A percentile compares a stretch with the other conserved stretches of the same genome.
phyloP scores from a whole-genome alignment of 2,329 filamentous ascomycete species.

The Kalaharituber pfeilii region DNA sequence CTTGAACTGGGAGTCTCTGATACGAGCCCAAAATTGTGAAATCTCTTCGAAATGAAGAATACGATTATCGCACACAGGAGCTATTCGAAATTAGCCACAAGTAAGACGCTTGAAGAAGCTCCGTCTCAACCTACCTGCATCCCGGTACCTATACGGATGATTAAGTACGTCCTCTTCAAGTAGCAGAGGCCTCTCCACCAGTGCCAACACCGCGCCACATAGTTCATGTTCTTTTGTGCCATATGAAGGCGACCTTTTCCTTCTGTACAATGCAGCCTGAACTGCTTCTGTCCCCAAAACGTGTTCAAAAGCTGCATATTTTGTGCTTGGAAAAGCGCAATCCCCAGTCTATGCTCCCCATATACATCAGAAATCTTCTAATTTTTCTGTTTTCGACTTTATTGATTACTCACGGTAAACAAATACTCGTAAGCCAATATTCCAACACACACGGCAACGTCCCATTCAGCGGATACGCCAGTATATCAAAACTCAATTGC shows the following conservation, averaged over 20 bases:
- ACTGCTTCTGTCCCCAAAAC: constrained; percentile 37
- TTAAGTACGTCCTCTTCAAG: constrained; percentile 33
- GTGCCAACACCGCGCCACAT: constrained; percentile 23
- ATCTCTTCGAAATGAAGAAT: constrained; percentile 47
- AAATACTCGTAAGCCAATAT: constrained; percentile 51
- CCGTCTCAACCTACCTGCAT: constrained; percentile 39
- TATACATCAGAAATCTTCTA: not conserved
- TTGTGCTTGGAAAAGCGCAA: constrained; percentile 48
- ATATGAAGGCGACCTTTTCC: constrained; percentile 11
- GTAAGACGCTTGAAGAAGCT: too few relatives aligned
- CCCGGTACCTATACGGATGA: constrained; percentile 38
- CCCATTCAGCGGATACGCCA: constrained; percentile 15
- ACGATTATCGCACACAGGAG: constrained; percentile 41
- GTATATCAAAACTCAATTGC: constrained; percentile 16
- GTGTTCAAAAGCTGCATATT: constrained; percentile 44
- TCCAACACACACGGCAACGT: constrained; percentile 36
- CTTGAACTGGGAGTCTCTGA: constrained; percentile 30
- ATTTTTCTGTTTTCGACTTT: not conserved
- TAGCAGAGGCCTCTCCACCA: constrained; percentile 31
- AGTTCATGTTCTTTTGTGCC: constrained; percentile 22
- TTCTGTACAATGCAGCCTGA: constrained; percentile 24
- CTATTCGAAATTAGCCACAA: constrained; percentile 30
- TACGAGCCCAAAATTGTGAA: constrained; percentile 44
- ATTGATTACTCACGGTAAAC: constrained; percentile 33
- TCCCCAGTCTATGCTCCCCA: constrained; percentile 30